Evolutionary conservation across 306 rosid genomes (phyloP).

Genomic region (Calophaca sinica): DNA sequence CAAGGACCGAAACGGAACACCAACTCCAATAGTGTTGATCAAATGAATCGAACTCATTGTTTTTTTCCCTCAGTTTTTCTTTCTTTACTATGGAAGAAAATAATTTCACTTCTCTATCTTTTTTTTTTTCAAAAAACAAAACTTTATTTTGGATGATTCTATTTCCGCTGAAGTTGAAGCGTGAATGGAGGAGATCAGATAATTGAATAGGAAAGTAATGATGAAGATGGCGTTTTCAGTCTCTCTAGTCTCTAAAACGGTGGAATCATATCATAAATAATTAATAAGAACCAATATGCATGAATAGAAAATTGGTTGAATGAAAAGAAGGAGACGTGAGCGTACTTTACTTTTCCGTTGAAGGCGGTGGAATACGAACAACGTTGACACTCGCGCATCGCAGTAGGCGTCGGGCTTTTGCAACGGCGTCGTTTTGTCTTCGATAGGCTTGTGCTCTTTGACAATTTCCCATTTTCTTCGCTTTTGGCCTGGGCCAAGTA

Average conservation of each 20-base stretch:
- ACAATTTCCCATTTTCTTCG: not conserved
- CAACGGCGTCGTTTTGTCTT: constrained; percentile 12
- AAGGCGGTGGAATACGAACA: constrained; percentile 45
- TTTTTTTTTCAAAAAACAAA: not conserved
- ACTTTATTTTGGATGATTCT: not conserved
- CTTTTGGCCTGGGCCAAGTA: not conserved
- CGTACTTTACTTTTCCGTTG: constrained; percentile 49
- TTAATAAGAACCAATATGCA: not conserved
- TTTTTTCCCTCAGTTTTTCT: no score
- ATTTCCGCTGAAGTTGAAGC: constrained; percentile 2
- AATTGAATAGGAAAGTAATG: constrained; percentile 29
- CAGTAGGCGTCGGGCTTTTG: constrained; percentile 6
- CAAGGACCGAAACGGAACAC: constrained; percentile 37
- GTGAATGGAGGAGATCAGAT: constrained; percentile 17
- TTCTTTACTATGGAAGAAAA: not conserved
- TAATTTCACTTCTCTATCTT: not conserved
- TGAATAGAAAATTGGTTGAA: constrained; percentile 19
- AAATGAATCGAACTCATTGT: constrained; percentile 60
- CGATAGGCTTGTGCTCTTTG: not conserved
- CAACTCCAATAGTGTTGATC: constrained; percentile 37
- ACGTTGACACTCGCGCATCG: constrained; percentile 30
- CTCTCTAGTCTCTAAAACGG: not conserved
- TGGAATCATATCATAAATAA: not conserved
- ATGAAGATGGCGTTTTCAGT: not conserved
- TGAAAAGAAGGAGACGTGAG: constrained; percentile 38